Base-by-base conservation (phyloP, 768 basidiomycete species). In the Neoboletus subvelutipes region DNA sequence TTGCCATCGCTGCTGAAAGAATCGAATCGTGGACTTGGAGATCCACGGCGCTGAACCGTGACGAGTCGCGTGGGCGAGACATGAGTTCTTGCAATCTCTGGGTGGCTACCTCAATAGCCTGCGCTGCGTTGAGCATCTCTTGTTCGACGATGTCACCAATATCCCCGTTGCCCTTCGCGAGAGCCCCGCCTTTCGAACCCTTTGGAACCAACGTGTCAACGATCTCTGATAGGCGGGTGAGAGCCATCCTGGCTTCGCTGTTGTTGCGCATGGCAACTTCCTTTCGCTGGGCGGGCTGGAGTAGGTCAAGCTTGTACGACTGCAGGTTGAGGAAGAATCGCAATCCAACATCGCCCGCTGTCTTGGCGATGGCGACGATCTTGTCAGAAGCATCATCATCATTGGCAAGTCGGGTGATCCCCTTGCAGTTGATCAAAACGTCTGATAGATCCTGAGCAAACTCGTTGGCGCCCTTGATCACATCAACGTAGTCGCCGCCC, bases 21-120 rank as follows among this genome's bases (percentile, higher is more conserved):
- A 99, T 99, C 13, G 97, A 92, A 71, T 99, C 97, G 77, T 99
- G 97, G 45, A 99, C 96, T 73, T 98, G 92, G 5, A 98, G 72
- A 69, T 99, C 96, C 54, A 98, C 81, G 8, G 93, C 90, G 58
- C 85, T 93, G 80, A 88, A 93, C 51, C 92, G 85, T n/a, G 80
- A 80, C 1, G 88, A 83, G 72, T 97, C 94, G 57, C 87, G 88
- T 5, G 94, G 94, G 29, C 94, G 88, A 26, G 87, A 78, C 83
- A 98, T 97, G 70, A 99, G 87, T 62, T 88, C 83, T 71, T 96
- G 92, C 28, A 99, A 74, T 41, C 94, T 89, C 68, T 85, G 82
- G 1, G 95, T 98, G 10, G 97, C 97, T 28, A 82, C 81, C 69
- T 96, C 97, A 72, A 99, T 99, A 5, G 96, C 94, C 55, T 83